A percentile compares a stretch with the other conserved stretches of the same genome.
phyloP scores from a whole-genome alignment of 2,329 filamentous ascomycete species.

The Colletotrichum tanaceti region DNA sequence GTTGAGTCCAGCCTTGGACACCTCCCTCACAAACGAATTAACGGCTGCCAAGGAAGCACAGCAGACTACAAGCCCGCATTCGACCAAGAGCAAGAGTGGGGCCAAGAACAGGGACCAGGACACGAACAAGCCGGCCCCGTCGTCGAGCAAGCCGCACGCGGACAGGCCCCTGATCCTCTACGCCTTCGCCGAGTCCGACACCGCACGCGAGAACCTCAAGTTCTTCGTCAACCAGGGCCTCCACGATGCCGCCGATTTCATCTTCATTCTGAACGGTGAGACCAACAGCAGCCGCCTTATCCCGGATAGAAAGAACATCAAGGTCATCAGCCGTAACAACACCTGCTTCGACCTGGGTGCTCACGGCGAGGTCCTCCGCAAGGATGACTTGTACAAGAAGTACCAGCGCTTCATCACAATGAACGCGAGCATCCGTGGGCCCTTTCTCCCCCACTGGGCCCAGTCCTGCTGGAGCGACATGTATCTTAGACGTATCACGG shows the following conservation, averaged over 20 bases:
- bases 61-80: neutral
- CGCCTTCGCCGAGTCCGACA: constrained; percentile 50
- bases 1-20: constrained; percentile 8
- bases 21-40: constrained; percentile 1
- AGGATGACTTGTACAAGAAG: constrained; percentile 48
- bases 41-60: neutral
- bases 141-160: neutral
- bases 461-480: constrained; percentile 52
- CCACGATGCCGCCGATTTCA: constrained; percentile 52
- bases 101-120: neutral
- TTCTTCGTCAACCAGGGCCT: constrained; percentile 53
- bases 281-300: constrained; percentile 45
- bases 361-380: constrained; percentile 50
- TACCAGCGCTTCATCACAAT: constrained; percentile 53
- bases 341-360: constrained; percentile 53
- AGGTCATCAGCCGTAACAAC: constrained; percentile 47
- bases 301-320: constrained; percentile 49
- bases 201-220: constrained; percentile 48
- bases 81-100: neutral
- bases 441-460: constrained; percentile 52
- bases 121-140: neutral
- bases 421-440: constrained; percentile 51
- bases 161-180: constrained; percentile 50
- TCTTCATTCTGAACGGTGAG: constrained; percentile 54
- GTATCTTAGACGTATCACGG: constrained; percentile 48